These are phyloP conservation scores for Annulohypoxylon bovei DNA, from an alignment of 495 filamentous ascomycete species.

Conservation along the genomic window DNA sequence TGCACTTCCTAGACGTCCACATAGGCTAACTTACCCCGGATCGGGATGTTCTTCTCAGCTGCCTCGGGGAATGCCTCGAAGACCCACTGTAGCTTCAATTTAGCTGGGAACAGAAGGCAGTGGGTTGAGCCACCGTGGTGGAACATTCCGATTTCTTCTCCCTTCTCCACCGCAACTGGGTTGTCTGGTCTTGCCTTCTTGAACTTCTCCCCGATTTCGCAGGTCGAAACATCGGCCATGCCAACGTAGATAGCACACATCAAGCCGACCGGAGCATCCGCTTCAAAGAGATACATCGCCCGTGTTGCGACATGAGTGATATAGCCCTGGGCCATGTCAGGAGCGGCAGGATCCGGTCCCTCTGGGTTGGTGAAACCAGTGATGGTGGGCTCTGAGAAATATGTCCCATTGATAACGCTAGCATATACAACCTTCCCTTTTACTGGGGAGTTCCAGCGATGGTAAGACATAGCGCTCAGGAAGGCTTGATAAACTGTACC, in stretches of 20 bases:
- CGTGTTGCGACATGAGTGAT: constrained; percentile 61
- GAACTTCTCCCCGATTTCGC: constrained; percentile 54
- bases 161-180: constrained; percentile 56
- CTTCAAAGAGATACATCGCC: constrained; percentile 65
- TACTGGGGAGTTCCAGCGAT: constrained; percentile 68
- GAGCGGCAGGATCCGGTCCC: constrained; percentile 44
- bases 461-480: constrained; percentile 64
- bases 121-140: constrained; percentile 69
- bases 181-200: not conserved
- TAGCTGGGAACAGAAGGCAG: constrained; percentile 64
- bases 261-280: constrained; percentile 65
- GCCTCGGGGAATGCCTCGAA: too few relatives aligned
- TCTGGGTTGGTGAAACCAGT: constrained; percentile 51
- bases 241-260: constrained; percentile 65
- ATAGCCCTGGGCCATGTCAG: constrained; percentile 56
- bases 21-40: too few relatives aligned
- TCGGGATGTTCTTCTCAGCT: too few relatives aligned
- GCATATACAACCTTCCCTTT: constrained; percentile 59
- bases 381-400: constrained; percentile 66
- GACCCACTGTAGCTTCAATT: too few relatives aligned
- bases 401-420: constrained; percentile 62
- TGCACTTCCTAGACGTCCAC: too few relatives aligned
- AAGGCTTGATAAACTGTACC: constrained; percentile 69
- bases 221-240: constrained; percentile 68
- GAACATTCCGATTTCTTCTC: constrained; percentile 69